Evolutionary conservation across 345 rosid species (phyloP).

Genomic region (Sonneratia alba): DNA sequence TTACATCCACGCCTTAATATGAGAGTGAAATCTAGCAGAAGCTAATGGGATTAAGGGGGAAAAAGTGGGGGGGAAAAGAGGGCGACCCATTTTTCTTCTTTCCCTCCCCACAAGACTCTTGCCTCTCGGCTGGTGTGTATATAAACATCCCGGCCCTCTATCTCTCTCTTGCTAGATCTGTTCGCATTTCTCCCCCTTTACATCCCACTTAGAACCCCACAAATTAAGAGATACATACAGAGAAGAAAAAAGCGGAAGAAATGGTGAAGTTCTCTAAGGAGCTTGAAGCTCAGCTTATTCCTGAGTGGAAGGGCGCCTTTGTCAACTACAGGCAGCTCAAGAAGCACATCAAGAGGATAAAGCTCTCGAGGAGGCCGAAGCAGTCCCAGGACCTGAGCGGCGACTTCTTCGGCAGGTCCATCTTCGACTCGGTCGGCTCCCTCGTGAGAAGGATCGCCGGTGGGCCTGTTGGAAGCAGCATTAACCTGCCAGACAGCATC

Average conservation of each 20-base stretch:
- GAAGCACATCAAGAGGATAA: slow-evolving; percentile 75
- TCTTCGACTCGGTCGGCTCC: slow-evolving; percentile 46
- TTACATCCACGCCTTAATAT: too few species aligned
- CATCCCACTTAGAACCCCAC: slow-evolving; percentile 2
- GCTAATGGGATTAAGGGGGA: background rate
- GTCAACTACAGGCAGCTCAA: slow-evolving; percentile 86
- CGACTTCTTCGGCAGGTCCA: slow-evolving; percentile 35
- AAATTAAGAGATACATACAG: background rate
- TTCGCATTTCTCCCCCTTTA: background rate
- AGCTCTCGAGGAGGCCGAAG: slow-evolving; percentile 37
- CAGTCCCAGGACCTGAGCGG: slow-evolving; percentile 19
- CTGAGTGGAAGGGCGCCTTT: slow-evolving; percentile 96
- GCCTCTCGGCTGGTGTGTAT: slow-evolving; percentile 15
- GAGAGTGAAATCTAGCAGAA: too few species aligned
- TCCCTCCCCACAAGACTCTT: slow-evolving; percentile 24
- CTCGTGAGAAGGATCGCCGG: slow-evolving; percentile 26
- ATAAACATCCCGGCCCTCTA: slow-evolving; percentile 28
- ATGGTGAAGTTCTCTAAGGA: slow-evolving; percentile 99
- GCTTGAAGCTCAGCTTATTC: slow-evolving; percentile 92
- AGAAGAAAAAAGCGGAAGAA: slow-evolving; percentile 12
- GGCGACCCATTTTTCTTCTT: background rate
- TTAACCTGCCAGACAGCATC: slow-evolving; percentile 32
- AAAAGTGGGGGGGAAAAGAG: background rate
- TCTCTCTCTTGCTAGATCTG: slow-evolving; percentile 16
- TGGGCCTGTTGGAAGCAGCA: slow-evolving; percentile 12